Evolutionary conservation across 108 stramenopile species (phyloP), one percentile per base, ranked within the genome.

Genomic region (Parietichytrium sp.): DNA sequence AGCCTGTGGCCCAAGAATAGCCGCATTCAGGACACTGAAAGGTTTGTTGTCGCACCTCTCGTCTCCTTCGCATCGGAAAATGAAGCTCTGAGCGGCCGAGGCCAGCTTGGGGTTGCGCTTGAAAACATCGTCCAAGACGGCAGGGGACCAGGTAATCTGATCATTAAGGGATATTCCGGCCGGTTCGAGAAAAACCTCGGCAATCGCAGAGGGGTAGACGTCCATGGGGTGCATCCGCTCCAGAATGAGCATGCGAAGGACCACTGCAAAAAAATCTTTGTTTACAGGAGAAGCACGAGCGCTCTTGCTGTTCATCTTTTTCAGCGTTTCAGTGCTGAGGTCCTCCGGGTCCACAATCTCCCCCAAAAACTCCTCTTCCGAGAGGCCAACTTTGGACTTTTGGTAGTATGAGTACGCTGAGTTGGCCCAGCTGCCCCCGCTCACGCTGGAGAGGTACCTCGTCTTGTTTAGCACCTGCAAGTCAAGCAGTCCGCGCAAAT

Each of bases 401-500:
- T 72, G 61, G 20, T 25, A 72, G 42, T 72, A 72, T 8, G 61
- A 23, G 20, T 23, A 72, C 38, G 61, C 61, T 12, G 61, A 33
- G 42, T 72, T 72, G 42, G 61, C 61, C 61, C 61, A 72, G 16
- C 38, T 45, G 3, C 61, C 61, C 13, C 61, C 61, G 8, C 38
- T 45, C 8, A 72, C 61, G 42, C 38, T 45, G 61, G 38, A 45
- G 45, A 72, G 13, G 61, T 72, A 72, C 20, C 61, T 36, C 61
- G 61, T 72, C 23, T 42, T 33, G 20, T 72, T 72, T 8, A 72
- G 20, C 0, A 72, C 38, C 20, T 72, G 36, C 6, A 25, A n/a
- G 61, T 72, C 61, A 25, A 72, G 61, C 16, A 72, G 61, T n/a
- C 16, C 61, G 42, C 61, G 61, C 33, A 72, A 42, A 25, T 72